Evolutionary conservation across 257 asterid genomes (phyloP).

Genomic region (Fraxinus anomala): DNA sequence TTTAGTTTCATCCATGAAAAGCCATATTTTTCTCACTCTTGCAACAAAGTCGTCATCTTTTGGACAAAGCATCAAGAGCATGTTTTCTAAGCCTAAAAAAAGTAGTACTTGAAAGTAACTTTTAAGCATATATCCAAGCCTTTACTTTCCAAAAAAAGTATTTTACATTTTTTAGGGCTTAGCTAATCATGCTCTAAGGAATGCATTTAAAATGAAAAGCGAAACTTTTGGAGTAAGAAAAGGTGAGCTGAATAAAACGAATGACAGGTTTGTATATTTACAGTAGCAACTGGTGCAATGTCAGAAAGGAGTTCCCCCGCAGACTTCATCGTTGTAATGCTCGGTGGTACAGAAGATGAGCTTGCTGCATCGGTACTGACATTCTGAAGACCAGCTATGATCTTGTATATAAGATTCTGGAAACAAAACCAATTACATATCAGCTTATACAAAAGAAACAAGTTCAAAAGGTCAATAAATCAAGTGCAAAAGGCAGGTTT

Average conservation of each 20-base stretch:
- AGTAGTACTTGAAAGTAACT: not conserved
- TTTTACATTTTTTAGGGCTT: not conserved
- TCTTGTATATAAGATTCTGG: conserved; percentile 75
- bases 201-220: not conserved
- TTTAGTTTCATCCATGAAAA: not conserved
- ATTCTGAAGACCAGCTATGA: conserved; percentile 75
- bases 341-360: conserved; percentile 76
- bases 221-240: not conserved
- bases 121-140: not conserved
- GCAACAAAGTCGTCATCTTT: not conserved
- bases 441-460: conserved; percentile 21
- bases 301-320: conserved; percentile 75
- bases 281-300: conserved; percentile 60
- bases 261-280: conserved; percentile 33
- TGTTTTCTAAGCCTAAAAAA: not conserved
- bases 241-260: conserved; percentile 13
- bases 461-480: conserved; percentile 8
- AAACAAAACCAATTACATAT: conserved; percentile 24
- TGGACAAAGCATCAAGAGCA: not conserved
- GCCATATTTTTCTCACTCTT: not conserved
- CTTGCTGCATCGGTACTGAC: conserved; percentile 67
- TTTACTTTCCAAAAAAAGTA: no score
- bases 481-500: conserved; percentile 5
- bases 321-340: conserved; percentile 57
- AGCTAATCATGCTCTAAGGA: not conserved